These are phyloP conservation scores for Orbilia ellipsospora DNA, from an alignment of 2,329 filamentous ascomycete species.

Conservation along the genomic window DNA sequence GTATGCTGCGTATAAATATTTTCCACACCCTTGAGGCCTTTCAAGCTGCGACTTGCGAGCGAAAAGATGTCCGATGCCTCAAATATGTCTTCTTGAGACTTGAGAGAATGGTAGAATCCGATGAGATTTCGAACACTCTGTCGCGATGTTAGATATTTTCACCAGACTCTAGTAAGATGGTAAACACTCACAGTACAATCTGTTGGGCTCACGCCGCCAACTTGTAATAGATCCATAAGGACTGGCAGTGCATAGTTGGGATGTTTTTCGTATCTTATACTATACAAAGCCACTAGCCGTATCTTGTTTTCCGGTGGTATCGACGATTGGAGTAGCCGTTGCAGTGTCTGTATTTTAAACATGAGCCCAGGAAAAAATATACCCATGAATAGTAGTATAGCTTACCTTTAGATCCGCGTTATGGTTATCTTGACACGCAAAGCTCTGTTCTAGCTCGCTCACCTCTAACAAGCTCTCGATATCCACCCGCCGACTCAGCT, in stretches of 20 bases:
- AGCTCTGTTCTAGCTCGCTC: slow-evolving; percentile 93
- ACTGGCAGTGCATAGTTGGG: slow-evolving; percentile 84
- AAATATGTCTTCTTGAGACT: slow-evolving; percentile 82
- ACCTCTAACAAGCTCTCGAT: slow-evolving; percentile 91
- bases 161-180: background rate
- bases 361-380: background rate
- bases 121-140: slow-evolving; percentile 78
- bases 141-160: background rate
- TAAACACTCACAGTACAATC: slow-evolving; percentile 66
- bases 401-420: slow-evolving; percentile 84
- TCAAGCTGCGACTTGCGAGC: slow-evolving; percentile 85
- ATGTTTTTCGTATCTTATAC: slow-evolving; percentile 88
- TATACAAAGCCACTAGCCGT: slow-evolving; percentile 91
- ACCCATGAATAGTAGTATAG: no score
- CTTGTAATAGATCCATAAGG: slow-evolving; percentile 87
- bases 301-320: slow-evolving; percentile 87
- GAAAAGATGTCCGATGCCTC: slow-evolving; percentile 92
- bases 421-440: slow-evolving; percentile 97
- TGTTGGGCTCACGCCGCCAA: slow-evolving; percentile 82
- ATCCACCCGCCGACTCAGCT: slow-evolving; percentile 87
- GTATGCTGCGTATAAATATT: slow-evolving; percentile 99
- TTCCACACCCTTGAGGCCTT: slow-evolving; percentile 95
- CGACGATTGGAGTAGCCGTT: slow-evolving; percentile 83
- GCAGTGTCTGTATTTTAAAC: slow-evolving; percentile 72
- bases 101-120: slow-evolving; percentile 83